Percentiles rank a stretch among this genome's conserved stretches.
phyloP scores from a whole-genome alignment of 2,329 filamentous ascomycete genomes.

The Madurella mycetomatis region DNA sequence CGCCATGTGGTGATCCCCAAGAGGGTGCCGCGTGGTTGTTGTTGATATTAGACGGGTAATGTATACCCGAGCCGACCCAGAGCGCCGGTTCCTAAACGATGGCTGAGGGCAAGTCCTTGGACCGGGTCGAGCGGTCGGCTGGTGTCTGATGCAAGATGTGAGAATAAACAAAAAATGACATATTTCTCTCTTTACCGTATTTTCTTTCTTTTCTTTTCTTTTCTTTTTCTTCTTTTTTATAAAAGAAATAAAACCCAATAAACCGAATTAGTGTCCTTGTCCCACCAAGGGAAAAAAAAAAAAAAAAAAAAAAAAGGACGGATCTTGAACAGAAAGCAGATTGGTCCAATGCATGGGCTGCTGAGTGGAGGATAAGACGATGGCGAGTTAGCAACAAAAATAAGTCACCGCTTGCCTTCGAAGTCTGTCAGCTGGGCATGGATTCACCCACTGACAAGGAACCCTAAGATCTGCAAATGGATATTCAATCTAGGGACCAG shows the following conservation, averaged over 20 bases:
- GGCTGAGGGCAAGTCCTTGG: background rate
- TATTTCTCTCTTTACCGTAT: no score
- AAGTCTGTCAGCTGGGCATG: background rate
- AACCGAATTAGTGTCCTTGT: no score
- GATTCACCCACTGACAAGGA: no score
- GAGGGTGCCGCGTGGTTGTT: background rate
- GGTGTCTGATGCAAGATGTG: background rate
- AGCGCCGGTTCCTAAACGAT: constrained; percentile 8
- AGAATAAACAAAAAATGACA: background rate
- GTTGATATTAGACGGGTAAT: background rate
- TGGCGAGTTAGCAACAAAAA: background rate
- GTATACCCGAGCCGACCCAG: constrained; percentile 2
- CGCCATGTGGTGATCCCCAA: constrained; percentile 1
- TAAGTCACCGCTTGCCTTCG: background rate
- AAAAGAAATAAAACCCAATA: no score
- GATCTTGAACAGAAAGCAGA: background rate
- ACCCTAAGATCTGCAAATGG: no score
- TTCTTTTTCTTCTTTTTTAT: no score
- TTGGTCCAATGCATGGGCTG: background rate
- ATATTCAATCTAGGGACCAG: no score
- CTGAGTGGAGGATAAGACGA: background rate
- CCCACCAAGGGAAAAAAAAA: no score
- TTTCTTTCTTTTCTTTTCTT: no score
- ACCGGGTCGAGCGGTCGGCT: background rate
- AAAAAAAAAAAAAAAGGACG: background rate